Base-by-base conservation (phyloP, 1,139 yeast species). In the Debaryomyces subglobosus region DNA sequence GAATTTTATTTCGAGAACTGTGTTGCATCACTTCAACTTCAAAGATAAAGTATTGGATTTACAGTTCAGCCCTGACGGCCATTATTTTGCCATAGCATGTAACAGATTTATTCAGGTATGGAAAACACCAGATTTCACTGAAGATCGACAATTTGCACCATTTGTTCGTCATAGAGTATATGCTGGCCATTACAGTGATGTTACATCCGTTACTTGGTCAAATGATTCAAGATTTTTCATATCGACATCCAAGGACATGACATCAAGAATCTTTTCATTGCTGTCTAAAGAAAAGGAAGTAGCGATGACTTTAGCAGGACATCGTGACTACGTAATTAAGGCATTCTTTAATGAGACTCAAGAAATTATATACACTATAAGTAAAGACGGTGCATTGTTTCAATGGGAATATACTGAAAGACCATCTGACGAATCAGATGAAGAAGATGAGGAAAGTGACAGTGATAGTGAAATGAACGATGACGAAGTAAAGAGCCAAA, bases 1-100 rank as follows among this genome's bases (percentile, higher is more conserved):
- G 32, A 94, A 95, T 64, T 91, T 86, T 63, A 78, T 79, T 36
- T 80, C 96, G 34, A 79, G 96, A 55, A 86, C 90, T 0, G 98
- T 92, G n/a, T 74, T 94, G 52, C 97, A 94, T 67, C 96, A 94
- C 68, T 91, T 94, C 77, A 95, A 91, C 65, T 94, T 95, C 72
- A 89, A 87, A 62, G 96, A 87, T 29, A 72, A 68, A 44, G 96
- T 94, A 13, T 67, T 72, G 39, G 95, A 86, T 56, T 68, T 94
- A 39, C 81, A 85, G 60, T 94, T 94, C 67, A 85, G 97, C 49
- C 96, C 97, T 1, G 91, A 90, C 68, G 98, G 99, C 1, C 78
- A 76, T 43, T 82, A 84, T 61, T 91, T 95, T 69, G 97, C 97
- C 10, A 80, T 91, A 37, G 96, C 96, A 1, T 76, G 85, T 35